Percentiles rank a stretch among this genome's conserved stretches.
Conservation (phyloP, 1,284 basidiomycete genomes). For the Ganoderma meredithae region DNA sequence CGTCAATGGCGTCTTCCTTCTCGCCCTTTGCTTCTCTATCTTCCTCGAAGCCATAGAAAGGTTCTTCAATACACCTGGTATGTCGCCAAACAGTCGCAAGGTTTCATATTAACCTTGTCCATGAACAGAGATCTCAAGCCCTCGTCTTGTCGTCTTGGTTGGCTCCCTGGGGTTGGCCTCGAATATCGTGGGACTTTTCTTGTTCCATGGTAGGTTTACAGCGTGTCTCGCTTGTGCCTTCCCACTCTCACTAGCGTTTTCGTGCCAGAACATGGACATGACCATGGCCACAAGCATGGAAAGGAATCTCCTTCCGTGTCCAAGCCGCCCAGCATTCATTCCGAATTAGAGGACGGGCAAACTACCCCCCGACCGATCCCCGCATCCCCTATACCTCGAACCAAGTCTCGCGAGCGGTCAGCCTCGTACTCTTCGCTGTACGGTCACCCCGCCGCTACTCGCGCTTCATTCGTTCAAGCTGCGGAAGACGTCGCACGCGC, state of each 20-base stretch:
- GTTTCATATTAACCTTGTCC: conserved; percentile 5
- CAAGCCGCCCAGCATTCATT: conserved; percentile 39
- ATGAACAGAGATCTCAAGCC: conserved; percentile 83
- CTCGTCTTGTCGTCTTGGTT: conserved; percentile 89
- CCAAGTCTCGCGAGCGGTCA: conserved; percentile 48
- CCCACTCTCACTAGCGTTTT: conserved; percentile 3
- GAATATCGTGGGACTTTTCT: conserved; percentile 92
- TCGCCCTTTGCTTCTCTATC: conserved; percentile 97
- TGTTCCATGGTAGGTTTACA: conserved; percentile 86
- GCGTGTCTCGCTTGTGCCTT: conserved; percentile 1
- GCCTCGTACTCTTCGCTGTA: conserved; percentile 73
- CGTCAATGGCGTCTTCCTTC: conserved; percentile 95
- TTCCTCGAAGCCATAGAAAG: conserved; percentile 92
- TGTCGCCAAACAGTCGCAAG: conserved; percentile 32
- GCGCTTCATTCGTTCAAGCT: conserved; percentile 87
- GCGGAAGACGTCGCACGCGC: conserved; percentile 82
- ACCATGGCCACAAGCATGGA: conserved; percentile 56
- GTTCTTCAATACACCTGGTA: conserved; percentile 87
- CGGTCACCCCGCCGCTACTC: conserved; percentile 85
- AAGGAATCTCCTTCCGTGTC: conserved; percentile 36
- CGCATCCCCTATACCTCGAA: conserved; percentile 24
- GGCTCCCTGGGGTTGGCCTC: conserved; percentile 90
- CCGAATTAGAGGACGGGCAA: conserved; percentile 30
- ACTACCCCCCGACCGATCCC: conserved; percentile 32
- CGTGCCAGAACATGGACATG: conserved; percentile 69